Evolutionary conservation across 192 early-diverging fungal genomes (phyloP), one percentile per base, ranked within the genome.

Genomic region (Coemansia sp.): DNA sequence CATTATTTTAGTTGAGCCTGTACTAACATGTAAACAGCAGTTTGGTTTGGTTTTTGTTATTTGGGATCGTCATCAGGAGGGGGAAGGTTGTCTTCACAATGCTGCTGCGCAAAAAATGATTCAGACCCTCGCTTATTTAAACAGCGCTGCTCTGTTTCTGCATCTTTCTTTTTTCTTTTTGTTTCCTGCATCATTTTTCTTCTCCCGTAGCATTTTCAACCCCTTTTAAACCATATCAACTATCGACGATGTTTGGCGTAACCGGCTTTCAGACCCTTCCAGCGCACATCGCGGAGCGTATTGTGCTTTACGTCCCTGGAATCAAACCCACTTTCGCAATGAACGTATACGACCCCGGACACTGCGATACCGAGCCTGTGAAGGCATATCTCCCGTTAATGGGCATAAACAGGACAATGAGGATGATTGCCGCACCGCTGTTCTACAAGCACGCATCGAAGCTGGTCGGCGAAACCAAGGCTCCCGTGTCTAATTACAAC

Each of bases 361-460:
- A 34, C 35, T 59, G 35, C 35, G 33, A 36, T 9, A n/a, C 8
- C 6, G n/a, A 18, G 12, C 57, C 57, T 9, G 57, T 21, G 8
- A 59, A 59, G 24, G 35, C 57, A 8, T 59, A 36, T 39, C 53
- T 60, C 1, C 64, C 75, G 5, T 43, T 72, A 2, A 59, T 67
- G 26, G 34, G 45, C 20, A 58, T 66, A 18, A 64, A 69, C 59
- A 62, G 56, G 18, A n/a, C 48, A 5, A 67, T 70, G 75, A 60
- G 71, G n/a, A 15, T n/a, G 1, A 57, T 65, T 15, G 62, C 53
- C 30, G 70, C 64, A 21, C 44, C 70, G n/a, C 43, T 62, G 23
- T 68, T 68, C 43, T 77, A 77, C 52, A 59, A 53, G 36, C 24
- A 41, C 12, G 63, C 73, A 11, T 23, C 33, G 24, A 43, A 48